phyloP scores from a whole-genome alignment of 805 yeast species.

The Candida qinlingensis region DNA sequence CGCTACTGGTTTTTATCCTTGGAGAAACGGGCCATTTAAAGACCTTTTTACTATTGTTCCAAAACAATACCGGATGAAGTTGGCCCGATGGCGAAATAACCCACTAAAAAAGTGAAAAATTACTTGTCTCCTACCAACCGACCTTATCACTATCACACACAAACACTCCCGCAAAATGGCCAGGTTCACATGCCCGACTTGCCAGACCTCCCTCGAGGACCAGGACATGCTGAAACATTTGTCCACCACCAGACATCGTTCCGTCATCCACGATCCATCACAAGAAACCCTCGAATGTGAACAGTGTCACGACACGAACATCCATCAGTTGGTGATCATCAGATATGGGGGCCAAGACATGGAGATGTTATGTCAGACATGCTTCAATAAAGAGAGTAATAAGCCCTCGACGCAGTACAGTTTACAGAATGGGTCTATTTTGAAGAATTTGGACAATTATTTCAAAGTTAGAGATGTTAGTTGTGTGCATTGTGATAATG shows the following conservation, averaged over 20 bases:
- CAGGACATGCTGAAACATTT: conserved; percentile 47
- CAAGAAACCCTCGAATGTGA: conserved; percentile 48
- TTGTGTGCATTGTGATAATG: conserved; percentile 41
- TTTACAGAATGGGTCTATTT: conserved; percentile 49
- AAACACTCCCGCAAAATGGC: conserved; percentile 10
- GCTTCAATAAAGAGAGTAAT: conserved; percentile 38
- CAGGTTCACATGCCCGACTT: conserved; percentile 41
- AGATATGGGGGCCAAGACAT: conserved; percentile 54
- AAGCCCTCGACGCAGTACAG: conserved; percentile 46
- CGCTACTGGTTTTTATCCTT: no score
- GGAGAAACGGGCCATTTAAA: no score
- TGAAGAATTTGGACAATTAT: conserved; percentile 42
- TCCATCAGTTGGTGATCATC: conserved; percentile 46
- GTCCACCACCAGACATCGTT: conserved; percentile 48
- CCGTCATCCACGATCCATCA: conserved; percentile 29
- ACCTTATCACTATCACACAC: no score
- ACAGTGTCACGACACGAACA: conserved; percentile 47
- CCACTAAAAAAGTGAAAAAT: no score
- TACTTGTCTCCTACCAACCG: no score
- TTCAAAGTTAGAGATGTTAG: conserved; percentile 44
- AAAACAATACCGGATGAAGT: no score
- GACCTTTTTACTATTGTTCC: no score
- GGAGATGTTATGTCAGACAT: conserved; percentile 41
- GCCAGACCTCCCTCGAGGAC: conserved; percentile 31
- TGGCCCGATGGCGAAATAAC: no score